phyloP scores from a whole-genome alignment of 257 asterid genomes.

The Perilla frutescens region DNA sequence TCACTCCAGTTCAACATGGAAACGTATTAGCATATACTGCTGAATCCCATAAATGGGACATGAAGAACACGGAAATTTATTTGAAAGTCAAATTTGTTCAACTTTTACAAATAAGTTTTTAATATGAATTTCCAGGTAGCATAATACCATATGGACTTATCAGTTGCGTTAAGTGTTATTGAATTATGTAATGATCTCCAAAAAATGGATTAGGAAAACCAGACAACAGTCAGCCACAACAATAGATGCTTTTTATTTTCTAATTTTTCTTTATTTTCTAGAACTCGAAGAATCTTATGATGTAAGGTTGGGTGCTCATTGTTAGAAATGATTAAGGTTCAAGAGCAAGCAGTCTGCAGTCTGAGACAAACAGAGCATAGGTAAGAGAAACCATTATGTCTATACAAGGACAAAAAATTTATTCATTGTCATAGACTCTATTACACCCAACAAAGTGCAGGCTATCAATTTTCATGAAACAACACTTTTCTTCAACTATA shows the following conservation, averaged over 20 bases:
- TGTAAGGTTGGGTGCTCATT: conserved; percentile 22
- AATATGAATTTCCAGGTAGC: background rate
- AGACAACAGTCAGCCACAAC: no score
- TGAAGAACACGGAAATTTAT: no score
- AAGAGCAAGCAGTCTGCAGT: conserved; percentile 13
- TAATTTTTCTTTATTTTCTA: background rate
- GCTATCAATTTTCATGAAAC: conserved; percentile 2
- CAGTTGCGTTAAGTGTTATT: background rate
- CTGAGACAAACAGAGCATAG: background rate
- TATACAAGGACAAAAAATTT: conserved; percentile 2
- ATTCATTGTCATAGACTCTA: background rate
- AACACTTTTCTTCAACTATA: background rate
- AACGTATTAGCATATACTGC: no score
- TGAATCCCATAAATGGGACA: no score
- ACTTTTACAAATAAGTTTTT: background rate
- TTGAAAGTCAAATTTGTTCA: background rate
- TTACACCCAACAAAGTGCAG: conserved; percentile 6
- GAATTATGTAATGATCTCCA: background rate
- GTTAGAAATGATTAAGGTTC: background rate
- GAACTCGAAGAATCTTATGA: conserved; percentile 7
- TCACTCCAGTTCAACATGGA: conserved; percentile 6
- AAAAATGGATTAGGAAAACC: no score
- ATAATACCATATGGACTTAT: background rate
- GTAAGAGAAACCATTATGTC: background rate
- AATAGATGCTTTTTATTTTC: background rate